phyloP scores from a whole-genome alignment of 2,329 filamentous ascomycete species.

The Aspergillus transmontanensis region DNA sequence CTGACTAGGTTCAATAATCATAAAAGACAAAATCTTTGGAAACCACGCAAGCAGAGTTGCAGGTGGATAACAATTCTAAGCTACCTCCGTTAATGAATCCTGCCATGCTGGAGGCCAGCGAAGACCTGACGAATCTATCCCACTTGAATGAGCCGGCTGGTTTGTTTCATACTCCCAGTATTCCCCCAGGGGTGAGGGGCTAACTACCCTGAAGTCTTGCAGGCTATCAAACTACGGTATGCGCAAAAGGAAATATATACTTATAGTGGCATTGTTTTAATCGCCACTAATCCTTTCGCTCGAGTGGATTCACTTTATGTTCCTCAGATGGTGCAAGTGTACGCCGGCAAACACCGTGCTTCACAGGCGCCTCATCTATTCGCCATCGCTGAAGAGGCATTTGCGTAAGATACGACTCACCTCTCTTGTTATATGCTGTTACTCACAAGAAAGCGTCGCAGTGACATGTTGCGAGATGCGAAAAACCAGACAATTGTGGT shows the following conservation, averaged over 20 bases:
- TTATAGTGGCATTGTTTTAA: conserved; percentile 97
- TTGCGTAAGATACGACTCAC: conserved; percentile 66
- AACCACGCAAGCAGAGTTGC: conserved; percentile 74
- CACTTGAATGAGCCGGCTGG: conserved; percentile 98
- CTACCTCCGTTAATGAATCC: conserved; percentile 97
- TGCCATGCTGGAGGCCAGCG: conserved; percentile 95
- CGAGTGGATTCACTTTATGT: conserved; percentile 98
- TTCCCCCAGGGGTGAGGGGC: conserved; percentile 10
- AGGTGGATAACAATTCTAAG: conserved; percentile 73
- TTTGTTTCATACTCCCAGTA: conserved; percentile 49
- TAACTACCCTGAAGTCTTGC: conserved; percentile 67
- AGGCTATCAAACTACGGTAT: conserved; percentile 96
- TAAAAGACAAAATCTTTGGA: conserved; percentile 75
- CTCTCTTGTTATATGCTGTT: conserved; percentile 4
- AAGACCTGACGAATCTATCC: conserved; percentile 95
- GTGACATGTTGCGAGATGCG: conserved; percentile 93
- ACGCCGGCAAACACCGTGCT: conserved; percentile 93
- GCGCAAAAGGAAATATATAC: conserved; percentile 99
- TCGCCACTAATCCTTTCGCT: conserved; percentile 97
- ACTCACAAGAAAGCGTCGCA: conserved; percentile 50
- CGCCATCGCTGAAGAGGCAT: conserved; percentile 97
- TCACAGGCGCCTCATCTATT: conserved; percentile 98
- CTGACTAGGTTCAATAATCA: conserved; percentile 11
- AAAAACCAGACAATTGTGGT: conserved; percentile 99
- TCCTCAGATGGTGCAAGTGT: conserved; percentile 99